A percentile compares a stretch with the other conserved stretches of the same genome.
phyloP scores from a whole-genome alignment of 495 filamentous ascomycete genomes.

The Neurospora sp. region DNA sequence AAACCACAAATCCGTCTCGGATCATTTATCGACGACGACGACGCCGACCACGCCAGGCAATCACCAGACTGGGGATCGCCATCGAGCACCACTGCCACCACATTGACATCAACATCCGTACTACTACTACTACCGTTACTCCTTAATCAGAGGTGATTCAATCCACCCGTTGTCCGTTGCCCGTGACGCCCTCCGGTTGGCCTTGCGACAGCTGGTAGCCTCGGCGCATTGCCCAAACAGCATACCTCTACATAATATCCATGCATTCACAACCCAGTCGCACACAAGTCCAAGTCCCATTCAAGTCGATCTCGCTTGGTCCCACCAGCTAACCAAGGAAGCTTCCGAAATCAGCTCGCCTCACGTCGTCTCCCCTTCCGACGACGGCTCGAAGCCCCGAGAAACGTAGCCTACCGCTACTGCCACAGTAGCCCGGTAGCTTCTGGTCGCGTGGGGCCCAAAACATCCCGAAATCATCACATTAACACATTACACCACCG shows the following conservation, averaged over 20 bases:
- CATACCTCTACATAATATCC: neutral
- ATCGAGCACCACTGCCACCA: neutral
- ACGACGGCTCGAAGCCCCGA: neutral
- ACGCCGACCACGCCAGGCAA: neutral
- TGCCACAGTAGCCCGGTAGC: neutral
- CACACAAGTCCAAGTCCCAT: neutral
- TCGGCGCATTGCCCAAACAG: neutral
- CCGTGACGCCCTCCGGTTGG: neutral
- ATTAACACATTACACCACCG: neutral
- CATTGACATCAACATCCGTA: neutral
- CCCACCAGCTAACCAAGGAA: neutral
- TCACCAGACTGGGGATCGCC: neutral
- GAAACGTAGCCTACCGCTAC: constrained; percentile 2
- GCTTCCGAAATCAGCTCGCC: neutral
- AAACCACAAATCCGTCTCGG: neutral
- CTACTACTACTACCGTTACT: neutral
- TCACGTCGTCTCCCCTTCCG: neutral
- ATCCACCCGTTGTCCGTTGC: neutral
- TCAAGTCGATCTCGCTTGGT: neutral
- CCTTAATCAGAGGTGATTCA: neutral
- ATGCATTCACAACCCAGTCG: neutral
- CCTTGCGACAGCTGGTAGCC: neutral
- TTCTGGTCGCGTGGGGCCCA: neutral
- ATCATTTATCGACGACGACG: neutral
- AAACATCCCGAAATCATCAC: neutral